Conservation (phyloP, 2,329 filamentous ascomycete genomes). For the Phialocephala subalpina region DNA sequence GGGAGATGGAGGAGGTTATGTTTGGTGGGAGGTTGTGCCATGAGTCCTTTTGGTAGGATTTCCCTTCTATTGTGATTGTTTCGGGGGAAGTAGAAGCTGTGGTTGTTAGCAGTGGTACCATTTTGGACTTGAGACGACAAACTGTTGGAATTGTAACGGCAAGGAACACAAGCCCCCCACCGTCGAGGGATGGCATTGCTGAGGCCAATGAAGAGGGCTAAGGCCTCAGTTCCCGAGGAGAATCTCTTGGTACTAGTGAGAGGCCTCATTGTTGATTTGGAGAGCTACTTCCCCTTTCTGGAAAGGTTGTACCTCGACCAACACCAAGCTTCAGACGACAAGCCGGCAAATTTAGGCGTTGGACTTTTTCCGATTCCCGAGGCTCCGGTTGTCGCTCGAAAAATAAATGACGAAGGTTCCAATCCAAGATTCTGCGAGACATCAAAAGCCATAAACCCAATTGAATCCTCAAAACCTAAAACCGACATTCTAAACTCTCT, state of each 20-base stretch:
- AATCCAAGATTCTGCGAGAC: background rate
- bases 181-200: slow-evolving; percentile 29
- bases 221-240: slow-evolving; percentile 33
- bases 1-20: slow-evolving; percentile 77
- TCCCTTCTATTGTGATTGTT: slow-evolving; percentile 8
- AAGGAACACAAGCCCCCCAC: slow-evolving; percentile 37
- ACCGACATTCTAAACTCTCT: background rate
- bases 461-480: background rate
- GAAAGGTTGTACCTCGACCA: slow-evolving; percentile 16
- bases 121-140: slow-evolving; percentile 11
- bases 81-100: slow-evolving; percentile 18
- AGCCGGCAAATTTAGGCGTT: slow-evolving; percentile 23
- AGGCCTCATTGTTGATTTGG: slow-evolving; percentile 36
- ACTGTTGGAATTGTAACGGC: slow-evolving; percentile 41
- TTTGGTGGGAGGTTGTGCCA: slow-evolving; percentile 87
- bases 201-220: slow-evolving; percentile 39
- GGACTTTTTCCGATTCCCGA: slow-evolving; percentile 23
- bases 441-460: background rate
- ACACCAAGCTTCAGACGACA: slow-evolving; percentile 25
- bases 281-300: slow-evolving; percentile 25
- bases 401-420: slow-evolving; percentile 23
- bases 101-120: slow-evolving; percentile 8
- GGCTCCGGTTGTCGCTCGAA: slow-evolving; percentile 4
- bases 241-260: slow-evolving; percentile 29
- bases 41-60: slow-evolving; percentile 70